These are phyloP conservation scores for Salix exigua DNA, from an alignment of 345 rosid species.

Conservation along the genomic window DNA sequence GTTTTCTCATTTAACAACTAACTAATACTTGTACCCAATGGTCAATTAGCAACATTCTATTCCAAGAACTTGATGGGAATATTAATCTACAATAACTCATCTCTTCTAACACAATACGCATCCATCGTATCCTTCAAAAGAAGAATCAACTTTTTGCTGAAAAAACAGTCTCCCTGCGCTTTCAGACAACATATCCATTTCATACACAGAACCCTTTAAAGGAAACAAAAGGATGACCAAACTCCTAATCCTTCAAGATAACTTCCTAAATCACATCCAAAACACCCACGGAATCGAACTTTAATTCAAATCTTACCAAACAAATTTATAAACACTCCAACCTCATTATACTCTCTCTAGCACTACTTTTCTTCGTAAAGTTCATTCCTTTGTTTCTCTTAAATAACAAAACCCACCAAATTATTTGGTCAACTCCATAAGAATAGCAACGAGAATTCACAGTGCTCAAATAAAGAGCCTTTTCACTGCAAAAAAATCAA, in stretches of 20 bases:
- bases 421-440: neutral
- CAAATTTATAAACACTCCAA: neutral
- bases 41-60: neutral
- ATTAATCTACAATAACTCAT: neutral
- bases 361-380: neutral
- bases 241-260: neutral
- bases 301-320: neutral
- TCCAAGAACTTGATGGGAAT: neutral
- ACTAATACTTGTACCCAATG: neutral
- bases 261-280: neutral
- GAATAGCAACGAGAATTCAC: neutral
- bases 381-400: neutral
- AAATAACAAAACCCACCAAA: neutral
- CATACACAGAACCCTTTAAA: neutral
- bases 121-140: neutral
- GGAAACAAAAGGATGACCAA: neutral
- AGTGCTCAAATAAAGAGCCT: neutral
- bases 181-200: neutral
- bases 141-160: neutral
- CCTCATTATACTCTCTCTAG: neutral
- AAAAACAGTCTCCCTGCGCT: neutral
- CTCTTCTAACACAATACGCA: neutral
- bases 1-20: neutral
- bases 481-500: neutral
- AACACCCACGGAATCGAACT: neutral